Evolutionary conservation across 2,329 filamentous ascomycete species (phyloP), one percentile per base, ranked within the genome.

Genomic region (Teratosphaeriaceae sp.): DNA sequence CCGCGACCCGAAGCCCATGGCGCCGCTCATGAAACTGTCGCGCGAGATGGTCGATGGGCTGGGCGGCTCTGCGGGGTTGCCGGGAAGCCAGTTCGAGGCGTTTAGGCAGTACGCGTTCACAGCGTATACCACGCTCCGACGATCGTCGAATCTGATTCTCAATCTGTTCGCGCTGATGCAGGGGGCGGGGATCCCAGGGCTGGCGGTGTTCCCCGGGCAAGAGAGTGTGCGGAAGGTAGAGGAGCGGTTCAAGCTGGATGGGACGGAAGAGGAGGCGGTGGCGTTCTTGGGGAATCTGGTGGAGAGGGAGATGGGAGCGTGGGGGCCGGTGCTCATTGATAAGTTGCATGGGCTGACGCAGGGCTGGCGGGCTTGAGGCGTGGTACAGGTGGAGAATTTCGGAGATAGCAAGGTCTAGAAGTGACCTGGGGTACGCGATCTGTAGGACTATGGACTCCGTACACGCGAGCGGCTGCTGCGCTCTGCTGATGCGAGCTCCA

Each of bases 11-110:
- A 98, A 98, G 61, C 92, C 92, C 0, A 97, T 98, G 60, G 90
- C 92, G 0, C 92, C 92, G 0, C 81, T 90, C 40, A 95, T 98
- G 83, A 98, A 98, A 65, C 79, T 98, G 7, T 90, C 85, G 60
- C 90, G 89, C 55, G 90, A 98, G 61, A 98, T 98, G 92, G 87
- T 97, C 3, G 92, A 96, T 98, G 88, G 94, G 94, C 30, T 92
- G 92, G 7, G 46, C 45, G 9, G 45, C 43, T 36, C 23, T 41
- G 43, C n/a, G n/a, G n/a, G n/a, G n/a, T n/a, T n/a, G n/a, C 38
- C 49, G 13, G 59, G 63, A 26, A 55, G 50, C 4, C 83, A 94
- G 49, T 98, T 95, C 64, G 74, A 82, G 33, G 79, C 84, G 41
- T 98, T 98, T 68, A 92, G 92, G 61, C 86, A 94, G 57, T 95